phyloP scores from a whole-genome alignment of 495 filamentous ascomycete species.

The Aspergillus asperescens region DNA sequence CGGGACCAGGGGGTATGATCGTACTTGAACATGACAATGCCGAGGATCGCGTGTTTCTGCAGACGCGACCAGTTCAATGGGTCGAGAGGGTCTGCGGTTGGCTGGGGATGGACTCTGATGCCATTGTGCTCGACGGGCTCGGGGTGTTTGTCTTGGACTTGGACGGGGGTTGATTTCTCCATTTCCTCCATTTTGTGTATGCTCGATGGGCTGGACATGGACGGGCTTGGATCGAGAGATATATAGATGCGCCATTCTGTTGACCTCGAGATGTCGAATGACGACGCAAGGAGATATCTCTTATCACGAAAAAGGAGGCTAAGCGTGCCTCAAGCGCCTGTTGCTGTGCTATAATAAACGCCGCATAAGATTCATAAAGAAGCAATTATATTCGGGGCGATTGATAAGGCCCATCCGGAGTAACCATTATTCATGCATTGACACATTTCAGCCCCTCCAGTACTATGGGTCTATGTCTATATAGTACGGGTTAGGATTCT shows the following conservation, averaged over 20 bases:
- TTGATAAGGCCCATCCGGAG: too few relatives aligned
- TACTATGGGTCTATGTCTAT: not conserved
- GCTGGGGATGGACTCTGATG: constrained; percentile 43
- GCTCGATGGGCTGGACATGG: not conserved
- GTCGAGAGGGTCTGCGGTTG: constrained; percentile 51
- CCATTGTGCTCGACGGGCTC: constrained; percentile 25
- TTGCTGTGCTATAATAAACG: too few relatives aligned
- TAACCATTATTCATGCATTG: not conserved
- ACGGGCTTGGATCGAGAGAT: not conserved
- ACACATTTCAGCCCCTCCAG: not conserved
- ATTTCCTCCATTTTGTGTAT: constrained; percentile 10
- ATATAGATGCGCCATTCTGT: not conserved
- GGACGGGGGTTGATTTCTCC: not conserved
- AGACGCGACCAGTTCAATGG: constrained; percentile 52
- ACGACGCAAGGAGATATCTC: constrained; percentile 16
- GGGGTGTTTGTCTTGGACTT: constrained; percentile 5
- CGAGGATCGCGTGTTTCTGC: constrained; percentile 49
- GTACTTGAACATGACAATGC: constrained; percentile 56
- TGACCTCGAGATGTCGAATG: constrained; percentile 10
- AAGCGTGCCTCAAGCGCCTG: too few relatives aligned
- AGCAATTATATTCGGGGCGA: not conserved
- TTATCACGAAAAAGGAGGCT: not conserved
- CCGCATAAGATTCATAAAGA: too few relatives aligned
- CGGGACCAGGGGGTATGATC: constrained; percentile 7
- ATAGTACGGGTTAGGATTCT: not conserved